phyloP scores from a whole-genome alignment of 2,329 filamentous ascomycete genomes.

The Sphaceloma murrayae region DNA sequence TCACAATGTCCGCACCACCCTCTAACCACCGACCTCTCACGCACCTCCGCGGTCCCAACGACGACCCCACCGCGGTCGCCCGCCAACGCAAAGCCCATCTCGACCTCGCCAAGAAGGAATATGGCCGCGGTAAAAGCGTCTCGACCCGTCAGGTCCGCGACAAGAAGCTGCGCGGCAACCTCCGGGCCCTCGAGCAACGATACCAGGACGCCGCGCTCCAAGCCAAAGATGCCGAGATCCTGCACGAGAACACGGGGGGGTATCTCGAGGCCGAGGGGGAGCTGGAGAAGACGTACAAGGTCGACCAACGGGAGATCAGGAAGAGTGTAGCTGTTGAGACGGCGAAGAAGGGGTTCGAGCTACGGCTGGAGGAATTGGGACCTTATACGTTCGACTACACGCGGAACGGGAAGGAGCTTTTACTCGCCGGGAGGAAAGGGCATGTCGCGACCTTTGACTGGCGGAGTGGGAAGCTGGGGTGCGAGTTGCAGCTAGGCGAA shows the following conservation, averaged over 20 bases:
- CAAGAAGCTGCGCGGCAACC: slow-evolving; percentile 76
- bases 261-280: slow-evolving; percentile 83
- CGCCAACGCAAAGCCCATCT: slow-evolving; percentile 28
- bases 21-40: slow-evolving; percentile 3
- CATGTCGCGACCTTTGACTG: slow-evolving; percentile 97
- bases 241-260: slow-evolving; percentile 76
- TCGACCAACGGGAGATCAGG: slow-evolving; percentile 78
- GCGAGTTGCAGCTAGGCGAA: slow-evolving; percentile 83
- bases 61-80: slow-evolving; percentile 27
- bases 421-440: slow-evolving; percentile 82
- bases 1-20: slow-evolving; percentile 3
- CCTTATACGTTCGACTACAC: slow-evolving; percentile 87
- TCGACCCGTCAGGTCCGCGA: slow-evolving; percentile 66
- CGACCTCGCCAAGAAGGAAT: slow-evolving; percentile 49
- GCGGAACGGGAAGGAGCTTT: slow-evolving; percentile 73
- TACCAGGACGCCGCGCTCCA: slow-evolving; percentile 71
- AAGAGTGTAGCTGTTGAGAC: slow-evolving; percentile 67
- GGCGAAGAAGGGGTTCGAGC: slow-evolving; percentile 84
- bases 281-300: slow-evolving; percentile 84
- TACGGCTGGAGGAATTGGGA: slow-evolving; percentile 71
- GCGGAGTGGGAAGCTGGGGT: slow-evolving; percentile 81
- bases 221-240: slow-evolving; percentile 90
- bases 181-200: slow-evolving; percentile 70
- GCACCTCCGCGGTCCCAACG: neutral
- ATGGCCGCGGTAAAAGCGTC: slow-evolving; percentile 74